phyloP scores from a whole-genome alignment of 2,329 filamentous ascomycete species.

The Curvularia spicifera region DNA sequence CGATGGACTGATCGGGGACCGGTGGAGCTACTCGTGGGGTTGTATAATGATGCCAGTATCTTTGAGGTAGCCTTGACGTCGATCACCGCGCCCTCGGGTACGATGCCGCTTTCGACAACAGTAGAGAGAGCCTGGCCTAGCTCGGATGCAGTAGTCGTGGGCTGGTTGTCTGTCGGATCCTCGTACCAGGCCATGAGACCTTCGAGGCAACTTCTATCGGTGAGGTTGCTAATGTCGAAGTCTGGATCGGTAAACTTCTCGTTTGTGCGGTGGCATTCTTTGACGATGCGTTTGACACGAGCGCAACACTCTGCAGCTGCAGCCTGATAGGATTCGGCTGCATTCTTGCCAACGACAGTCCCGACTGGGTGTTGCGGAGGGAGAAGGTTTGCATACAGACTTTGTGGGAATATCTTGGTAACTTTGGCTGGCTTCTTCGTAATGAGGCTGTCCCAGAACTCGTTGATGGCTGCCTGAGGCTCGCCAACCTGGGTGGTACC shows the following conservation, averaged over 20 bases:
- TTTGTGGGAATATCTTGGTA: slow-evolving; percentile 71
- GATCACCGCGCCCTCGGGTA: slow-evolving; percentile 28
- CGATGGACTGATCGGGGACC: slow-evolving; percentile 39
- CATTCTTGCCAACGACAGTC: slow-evolving; percentile 64
- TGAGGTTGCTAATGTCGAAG: slow-evolving; percentile 81
- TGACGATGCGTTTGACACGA: slow-evolving; percentile 62
- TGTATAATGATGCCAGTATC: slow-evolving; percentile 52
- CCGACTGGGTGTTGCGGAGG: slow-evolving; percentile 50
- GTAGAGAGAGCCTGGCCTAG: slow-evolving; percentile 36
- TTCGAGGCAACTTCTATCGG: slow-evolving; percentile 48
- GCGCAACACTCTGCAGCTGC: slow-evolving; percentile 71
- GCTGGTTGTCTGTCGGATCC: slow-evolving; percentile 57
- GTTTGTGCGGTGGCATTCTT: slow-evolving; percentile 74
- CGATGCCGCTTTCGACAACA: slow-evolving; percentile 31
- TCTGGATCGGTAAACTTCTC: slow-evolving; percentile 83
- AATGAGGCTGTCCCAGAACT: slow-evolving; percentile 73
- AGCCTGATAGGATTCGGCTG: slow-evolving; percentile 72
- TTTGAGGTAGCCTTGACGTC: slow-evolving; percentile 64
- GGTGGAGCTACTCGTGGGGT: slow-evolving; percentile 20
- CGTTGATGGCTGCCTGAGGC: slow-evolving; percentile 70
- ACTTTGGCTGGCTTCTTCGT: slow-evolving; percentile 75
- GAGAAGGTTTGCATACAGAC: slow-evolving; percentile 62
- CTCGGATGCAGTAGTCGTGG: slow-evolving; percentile 19
- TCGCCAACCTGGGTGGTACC: slow-evolving; percentile 18
- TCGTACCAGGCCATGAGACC: slow-evolving; percentile 52